Conservation (phyloP, 176 grass and related monocot species). For the Bothriochloa decipiens region DNA sequence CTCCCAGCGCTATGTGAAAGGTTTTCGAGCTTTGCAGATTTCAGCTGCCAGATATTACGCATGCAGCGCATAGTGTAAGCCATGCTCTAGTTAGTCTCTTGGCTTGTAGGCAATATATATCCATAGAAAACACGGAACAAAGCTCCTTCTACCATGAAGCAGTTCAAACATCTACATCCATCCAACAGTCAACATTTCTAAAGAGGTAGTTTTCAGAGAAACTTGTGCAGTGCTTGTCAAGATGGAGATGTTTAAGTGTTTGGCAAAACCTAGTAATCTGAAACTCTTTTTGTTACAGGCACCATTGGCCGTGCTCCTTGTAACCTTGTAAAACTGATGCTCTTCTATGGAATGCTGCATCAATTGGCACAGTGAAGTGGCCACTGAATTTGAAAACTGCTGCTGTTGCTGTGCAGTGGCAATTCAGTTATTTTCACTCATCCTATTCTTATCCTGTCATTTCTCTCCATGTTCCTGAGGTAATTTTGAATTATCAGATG, state of each 20-base stretch:
- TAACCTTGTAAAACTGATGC: neutral
- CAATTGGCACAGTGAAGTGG: neutral
- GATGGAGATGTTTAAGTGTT: neutral
- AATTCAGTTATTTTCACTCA: neutral
- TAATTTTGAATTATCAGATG: neutral
- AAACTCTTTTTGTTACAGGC: slow-evolving; percentile 35
- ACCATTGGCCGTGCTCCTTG: neutral
- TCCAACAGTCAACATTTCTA: slow-evolving; percentile 22
- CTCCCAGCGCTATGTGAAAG: neutral
- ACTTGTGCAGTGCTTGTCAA: neutral
- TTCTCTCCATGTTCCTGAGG: neutral
- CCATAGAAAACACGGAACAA: neutral
- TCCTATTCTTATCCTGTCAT: neutral
- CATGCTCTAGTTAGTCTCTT: slow-evolving; percentile 21
- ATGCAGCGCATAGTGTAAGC: neutral
- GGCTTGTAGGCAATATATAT: slow-evolving; percentile 22
- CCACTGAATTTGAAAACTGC: neutral
- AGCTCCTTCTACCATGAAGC: neutral
- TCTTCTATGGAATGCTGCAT: neutral
- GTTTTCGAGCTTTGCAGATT: slow-evolving; percentile 23
- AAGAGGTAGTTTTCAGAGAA: slow-evolving; percentile 12
- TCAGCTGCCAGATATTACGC: neutral
- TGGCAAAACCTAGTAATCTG: neutral
- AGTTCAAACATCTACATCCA: slow-evolving; percentile 19
- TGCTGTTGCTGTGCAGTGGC: neutral